Base-by-base conservation (phyloP, 257 asterid genomes). In the Nicotiana tomentosiformis region DNA sequence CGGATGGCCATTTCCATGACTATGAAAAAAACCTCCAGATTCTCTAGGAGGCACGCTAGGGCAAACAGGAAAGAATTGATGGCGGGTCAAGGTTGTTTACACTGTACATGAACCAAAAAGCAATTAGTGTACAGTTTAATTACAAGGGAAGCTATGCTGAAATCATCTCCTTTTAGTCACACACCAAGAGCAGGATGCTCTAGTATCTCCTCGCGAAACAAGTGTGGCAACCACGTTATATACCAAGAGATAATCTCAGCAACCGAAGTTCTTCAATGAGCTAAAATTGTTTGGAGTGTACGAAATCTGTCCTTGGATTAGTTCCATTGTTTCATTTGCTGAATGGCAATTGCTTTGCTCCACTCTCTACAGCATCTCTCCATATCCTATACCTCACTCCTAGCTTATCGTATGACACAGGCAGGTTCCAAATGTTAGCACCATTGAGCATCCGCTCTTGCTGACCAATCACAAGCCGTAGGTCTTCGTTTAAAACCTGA, bases 401-500 rank as follows among this genome's bases (percentile, higher is more conserved):
- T 55, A 94, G 88, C 88, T 94, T 93, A 88, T 94, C 98, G 23
- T 94, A 93, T 3, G 96, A 85, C 16, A 94, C 97, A 0, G 98
- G 98, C 85, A 78, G 86, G 72, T 91, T 94, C 97, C 97, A 93
- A 49, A 93, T 90, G n/a, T 94, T 93, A 58, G 87, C 97, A 32
- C 97, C 98, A 0, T 89, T 91, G 23, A 86, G 68, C 97, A 94
- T 93, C 18, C 97, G 88, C 49, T 93, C 97, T 60, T 94, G 97
- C 79, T 93, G 98, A 20, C 98, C 98, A 35, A 94, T 66, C 32
- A 94, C 97, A 26, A 94, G 93, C 77, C 97, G 87, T 81, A 94
- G 88, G 87, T 94, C 98, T 89, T 94, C 98, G 68, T 93, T 93
- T 90, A 94, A 81, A 78, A 94, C 98, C 97, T 94, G 92, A 17